phyloP scores from a whole-genome alignment of 345 rosid genomes.

The Arabis alpina region DNA sequence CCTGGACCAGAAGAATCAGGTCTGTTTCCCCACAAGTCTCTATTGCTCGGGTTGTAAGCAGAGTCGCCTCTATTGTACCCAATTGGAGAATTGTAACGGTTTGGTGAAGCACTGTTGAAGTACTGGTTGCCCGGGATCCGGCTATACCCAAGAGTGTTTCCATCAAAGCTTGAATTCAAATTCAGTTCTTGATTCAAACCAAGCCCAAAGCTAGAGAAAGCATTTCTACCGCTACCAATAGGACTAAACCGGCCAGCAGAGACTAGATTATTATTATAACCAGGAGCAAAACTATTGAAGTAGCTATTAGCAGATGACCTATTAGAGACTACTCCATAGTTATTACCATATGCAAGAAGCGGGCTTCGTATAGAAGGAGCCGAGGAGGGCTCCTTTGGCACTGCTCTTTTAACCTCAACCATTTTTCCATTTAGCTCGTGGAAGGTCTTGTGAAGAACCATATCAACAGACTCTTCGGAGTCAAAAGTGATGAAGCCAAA shows the following conservation, averaged over 20 bases:
- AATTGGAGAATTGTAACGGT: constrained; percentile 70
- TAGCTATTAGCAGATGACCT: constrained; percentile 63
- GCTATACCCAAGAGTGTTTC: constrained; percentile 66
- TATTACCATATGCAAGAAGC: constrained; percentile 59
- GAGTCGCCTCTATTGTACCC: constrained; percentile 68
- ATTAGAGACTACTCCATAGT: constrained; percentile 51
- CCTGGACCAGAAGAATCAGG: constrained; percentile 57
- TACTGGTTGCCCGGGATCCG: constrained; percentile 62
- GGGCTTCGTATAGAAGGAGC: constrained; percentile 70
- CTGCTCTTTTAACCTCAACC: constrained; percentile 99
- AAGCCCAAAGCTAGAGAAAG: constrained; percentile 68
- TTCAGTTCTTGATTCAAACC: constrained; percentile 74
- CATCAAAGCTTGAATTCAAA: constrained; percentile 62
- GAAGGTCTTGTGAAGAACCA: constrained; percentile 84
- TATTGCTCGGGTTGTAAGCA: constrained; percentile 56
- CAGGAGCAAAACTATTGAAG: constrained; percentile 73
- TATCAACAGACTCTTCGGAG: constrained; percentile 88
- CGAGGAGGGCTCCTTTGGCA: constrained; percentile 84
- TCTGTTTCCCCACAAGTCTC: constrained; percentile 88
- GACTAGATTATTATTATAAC: constrained; percentile 64
- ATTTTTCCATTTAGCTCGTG: constrained; percentile 96
- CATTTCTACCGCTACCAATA: constrained; percentile 63
- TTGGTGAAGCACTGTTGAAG: constrained; percentile 58
- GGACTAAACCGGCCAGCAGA: constrained; percentile 83
- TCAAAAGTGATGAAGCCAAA: constrained; percentile 97